These are phyloP conservation scores for Zoysia pacifica DNA, from an alignment of 176 grass and related monocot species.

Conservation along the genomic window DNA sequence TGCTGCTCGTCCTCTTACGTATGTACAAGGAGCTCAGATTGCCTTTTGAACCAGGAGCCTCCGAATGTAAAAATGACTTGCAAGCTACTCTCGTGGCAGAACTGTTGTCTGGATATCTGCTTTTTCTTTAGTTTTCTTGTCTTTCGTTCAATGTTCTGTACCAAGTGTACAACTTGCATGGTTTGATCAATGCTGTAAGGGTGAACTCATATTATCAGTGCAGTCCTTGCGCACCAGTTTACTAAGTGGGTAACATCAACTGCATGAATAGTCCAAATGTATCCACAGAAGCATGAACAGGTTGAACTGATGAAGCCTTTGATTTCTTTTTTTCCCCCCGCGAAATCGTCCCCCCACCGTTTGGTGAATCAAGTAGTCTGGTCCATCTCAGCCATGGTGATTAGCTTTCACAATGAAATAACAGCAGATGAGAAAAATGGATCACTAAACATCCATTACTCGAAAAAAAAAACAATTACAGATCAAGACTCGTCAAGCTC, in stretches of 20 bases:
- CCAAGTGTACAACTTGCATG: neutral
- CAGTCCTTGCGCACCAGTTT: too few species aligned
- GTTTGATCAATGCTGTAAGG: too few species aligned
- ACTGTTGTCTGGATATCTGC: neutral
- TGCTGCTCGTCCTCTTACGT: neutral
- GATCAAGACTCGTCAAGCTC: neutral
- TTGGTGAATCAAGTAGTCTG: neutral
- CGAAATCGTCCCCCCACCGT: neutral
- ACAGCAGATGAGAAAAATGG: neutral
- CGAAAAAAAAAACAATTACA: conserved; percentile 17
- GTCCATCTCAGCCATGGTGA: neutral
- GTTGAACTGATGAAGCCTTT: neutral
- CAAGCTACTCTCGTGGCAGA: conserved; percentile 5
- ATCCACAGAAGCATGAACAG: neutral
- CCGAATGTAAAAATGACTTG: conserved; percentile 9
- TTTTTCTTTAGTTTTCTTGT: neutral
- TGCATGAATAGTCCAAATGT: too few species aligned
- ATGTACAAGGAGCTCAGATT: neutral
- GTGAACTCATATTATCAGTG: too few species aligned
- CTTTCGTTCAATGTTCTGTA: neutral
- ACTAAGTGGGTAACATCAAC: too few species aligned
- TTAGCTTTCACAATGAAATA: neutral
- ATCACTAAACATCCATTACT: conserved; percentile 1
- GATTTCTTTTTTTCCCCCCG: neutral
- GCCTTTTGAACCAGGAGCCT: neutral